Base-by-base conservation (phyloP, 192 early-diverging fungal species). In the Umbelopsis sp. region DNA sequence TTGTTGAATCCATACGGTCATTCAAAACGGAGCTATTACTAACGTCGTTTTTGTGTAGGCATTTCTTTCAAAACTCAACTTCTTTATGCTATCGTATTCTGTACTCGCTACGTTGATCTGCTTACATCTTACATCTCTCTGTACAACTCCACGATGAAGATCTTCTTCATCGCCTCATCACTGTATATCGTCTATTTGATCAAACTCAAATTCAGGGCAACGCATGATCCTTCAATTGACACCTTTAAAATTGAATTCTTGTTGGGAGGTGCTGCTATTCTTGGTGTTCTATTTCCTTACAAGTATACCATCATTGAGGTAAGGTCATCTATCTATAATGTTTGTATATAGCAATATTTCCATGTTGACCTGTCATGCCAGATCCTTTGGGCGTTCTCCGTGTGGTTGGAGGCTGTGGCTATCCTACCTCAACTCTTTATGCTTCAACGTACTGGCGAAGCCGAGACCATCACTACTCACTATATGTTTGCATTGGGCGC, bases 381-480 rank as follows among this genome's bases (percentile, higher is more conserved):
- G 91, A 86, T 96, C 37, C 77, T 95, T 5, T 99, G 98, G 98
- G 84, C 95, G 11, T 99, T 98, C 80, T 98, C 97, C 21, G 92
- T 99, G 69, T 98, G 91, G 70, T 84, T 99, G 68, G 98, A 99
- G 78, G 84, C 96, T 6, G 94, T 97, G 0, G 98, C 98, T 5
- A 99, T 99, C 77, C 80, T 99, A 66, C 98, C 98, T 30, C 98
- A 99, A 73, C 87, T 99, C 15, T 98, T 97, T 84, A 95, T 97
- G 85, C 84, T 99, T 72, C 89, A 91, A n/a, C 90, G 95, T 64
- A 98, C 97, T 2, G 95, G 97, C 30, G 97, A 98, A 80, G 96
- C 96, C 12, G 97, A 99, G 78, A 98, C 95, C n/a, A 98, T 99
- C 79, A 99, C 97, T 9, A 94, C 95, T 12, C 98, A 99, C 80